Evolutionary conservation across 352 stramenopile species (phyloP), one percentile per base, ranked within the genome.

Genomic region (Plasmopara halstedii): DNA sequence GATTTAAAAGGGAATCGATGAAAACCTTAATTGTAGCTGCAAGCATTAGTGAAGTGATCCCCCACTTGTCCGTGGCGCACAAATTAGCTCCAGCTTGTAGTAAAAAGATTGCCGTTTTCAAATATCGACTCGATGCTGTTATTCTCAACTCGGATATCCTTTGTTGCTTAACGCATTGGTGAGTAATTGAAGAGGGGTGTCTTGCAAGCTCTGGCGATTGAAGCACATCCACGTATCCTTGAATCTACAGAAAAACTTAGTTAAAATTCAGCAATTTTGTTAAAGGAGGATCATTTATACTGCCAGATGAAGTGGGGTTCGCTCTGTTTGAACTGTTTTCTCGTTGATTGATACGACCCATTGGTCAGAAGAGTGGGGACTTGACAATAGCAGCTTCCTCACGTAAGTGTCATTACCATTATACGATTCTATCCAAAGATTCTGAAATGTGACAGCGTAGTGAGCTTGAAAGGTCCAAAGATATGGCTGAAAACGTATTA

Each of bases 41-140:
- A 3, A 88, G 54, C 73, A 88, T 85, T 14, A 84, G 48, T 8
- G 76, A 64, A 11, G 70, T 85, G 18, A 88, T 49, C 0, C 64
- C 64, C 76, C 76, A 88, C 26, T 71, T 76, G 18, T 88, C 73
- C 6, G 31, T 35, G 22, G 39, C 48, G 8, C 47, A 50, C 1
- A 58, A 17, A 3, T 67, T 32, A 3, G 58, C 54, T 9, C 60
- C 60, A 42, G 57, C 56, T 40, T 70, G 55, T 35, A 70, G 34
- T 7, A 83, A 39, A 31, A 79, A n/a, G 20, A 55, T 31, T 0
- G 19, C 53, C 8, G 66, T 48, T 33, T 81, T 63, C n/a, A 64
- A 35, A 46, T 59, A 78, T 27, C 62, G 61, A 36, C 33, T 56
- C 15, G 54, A 46, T 3, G 50, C 48, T 32, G 34, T 53, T 40